A percentile compares a stretch with the other conserved stretches of the same genome.
These are phyloP conservation scores for Eremothecium sinecaudum DNA, from an alignment of 1,139 yeast genomes.

Conservation along the genomic window DNA sequence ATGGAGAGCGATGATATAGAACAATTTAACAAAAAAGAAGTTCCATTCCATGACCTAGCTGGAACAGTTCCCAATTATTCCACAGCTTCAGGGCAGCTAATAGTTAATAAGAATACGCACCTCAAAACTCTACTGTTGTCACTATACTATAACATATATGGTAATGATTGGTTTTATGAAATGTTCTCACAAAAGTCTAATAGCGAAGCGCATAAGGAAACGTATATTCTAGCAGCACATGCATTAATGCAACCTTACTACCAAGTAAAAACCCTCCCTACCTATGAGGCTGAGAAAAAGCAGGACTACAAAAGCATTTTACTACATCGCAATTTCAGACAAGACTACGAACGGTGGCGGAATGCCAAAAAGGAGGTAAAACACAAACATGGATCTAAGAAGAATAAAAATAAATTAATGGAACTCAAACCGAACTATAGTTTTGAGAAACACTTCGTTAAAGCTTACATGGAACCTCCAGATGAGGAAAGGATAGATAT, in stretches of 20 bases:
- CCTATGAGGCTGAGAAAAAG: constrained; percentile 39
- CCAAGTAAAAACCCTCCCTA: constrained; percentile 41
- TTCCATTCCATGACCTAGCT: constrained; percentile 43
- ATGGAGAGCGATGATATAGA: constrained; percentile 1
- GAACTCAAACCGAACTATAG: constrained; percentile 10
- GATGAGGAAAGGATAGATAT: constrained; percentile 12
- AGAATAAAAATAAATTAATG: constrained; percentile 8
- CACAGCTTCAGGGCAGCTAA: constrained; percentile 51
- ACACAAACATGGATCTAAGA: constrained; percentile 7
- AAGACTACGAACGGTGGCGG: constrained; percentile 31
- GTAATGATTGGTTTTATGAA: constrained; percentile 46
- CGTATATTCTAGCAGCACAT: constrained; percentile 53
- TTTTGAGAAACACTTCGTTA: neutral
- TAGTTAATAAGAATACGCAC: constrained; percentile 45
- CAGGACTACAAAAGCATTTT: constrained; percentile 35
- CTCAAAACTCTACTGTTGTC: constrained; percentile 43
- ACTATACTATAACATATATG: constrained; percentile 47
- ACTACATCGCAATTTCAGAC: constrained; percentile 37
- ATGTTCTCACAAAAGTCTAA: constrained; percentile 49
- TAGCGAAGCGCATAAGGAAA: constrained; percentile 58
- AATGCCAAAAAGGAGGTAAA: constrained; percentile 13
- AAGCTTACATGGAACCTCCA: neutral
- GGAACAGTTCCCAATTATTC: constrained; percentile 54
- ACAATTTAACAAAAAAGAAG: constrained; percentile 7
- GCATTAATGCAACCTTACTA: constrained; percentile 42